phyloP scores from a whole-genome alignment of 352 stramenopile species.

The Thalassiosira oceanica region DNA sequence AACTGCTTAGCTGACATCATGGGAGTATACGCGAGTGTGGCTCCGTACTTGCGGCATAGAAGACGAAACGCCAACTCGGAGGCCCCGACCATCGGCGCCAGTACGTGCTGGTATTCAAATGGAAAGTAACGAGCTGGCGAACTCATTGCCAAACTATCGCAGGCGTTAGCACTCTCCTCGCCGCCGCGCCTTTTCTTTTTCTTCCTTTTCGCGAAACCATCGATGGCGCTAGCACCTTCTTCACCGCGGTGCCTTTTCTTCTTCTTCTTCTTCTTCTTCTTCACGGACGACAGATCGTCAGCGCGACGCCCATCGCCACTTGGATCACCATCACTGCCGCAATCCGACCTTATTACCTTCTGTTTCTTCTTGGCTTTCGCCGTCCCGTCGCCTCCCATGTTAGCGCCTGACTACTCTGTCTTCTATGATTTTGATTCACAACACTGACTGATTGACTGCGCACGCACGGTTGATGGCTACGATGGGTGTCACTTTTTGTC shows the following conservation, averaged over 20 bases:
- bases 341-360: too few species aligned
- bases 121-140: conserved; percentile 26
- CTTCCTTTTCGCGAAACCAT: background rate
- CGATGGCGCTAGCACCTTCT: background rate
- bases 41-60: conserved; percentile 92
- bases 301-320: too few species aligned
- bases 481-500: too few species aligned
- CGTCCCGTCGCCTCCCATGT: too few species aligned
- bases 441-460: too few species aligned
- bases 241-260: background rate
- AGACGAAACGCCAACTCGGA: conserved; percentile 97
- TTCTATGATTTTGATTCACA: too few species aligned
- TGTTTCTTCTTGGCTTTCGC: too few species aligned
- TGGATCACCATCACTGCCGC: too few species aligned
- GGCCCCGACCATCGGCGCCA: conserved; percentile 96
- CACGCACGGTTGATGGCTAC: too few species aligned
- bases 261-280: conserved; percentile 8
- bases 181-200: conserved; percentile 11
- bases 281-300: too few species aligned
- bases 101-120: conserved; percentile 62
- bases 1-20: conserved; percentile 88
- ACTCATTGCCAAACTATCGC: background rate
- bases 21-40: conserved; percentile 94
- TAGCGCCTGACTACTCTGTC: too few species aligned
- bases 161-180: background rate